Conservation (phyloP, 306 rosid species). For the Geum urbanum region DNA sequence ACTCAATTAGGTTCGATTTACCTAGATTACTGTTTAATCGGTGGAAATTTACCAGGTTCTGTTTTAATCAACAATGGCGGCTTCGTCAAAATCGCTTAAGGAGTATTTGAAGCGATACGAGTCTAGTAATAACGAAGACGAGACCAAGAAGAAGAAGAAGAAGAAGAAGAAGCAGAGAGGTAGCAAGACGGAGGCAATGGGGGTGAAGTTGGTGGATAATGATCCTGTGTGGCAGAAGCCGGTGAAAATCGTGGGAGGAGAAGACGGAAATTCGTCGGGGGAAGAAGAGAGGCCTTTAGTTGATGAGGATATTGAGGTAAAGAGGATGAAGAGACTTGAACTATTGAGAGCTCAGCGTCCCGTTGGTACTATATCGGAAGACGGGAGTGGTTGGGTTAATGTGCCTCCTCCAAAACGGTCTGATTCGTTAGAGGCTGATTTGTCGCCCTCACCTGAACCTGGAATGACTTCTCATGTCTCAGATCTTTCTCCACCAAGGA, state of each 20-base stretch:
- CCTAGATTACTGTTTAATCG: too few species aligned
- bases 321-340: conserved; percentile 83
- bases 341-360: conserved; percentile 57
- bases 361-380: conserved; percentile 66
- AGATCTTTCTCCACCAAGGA: conserved; percentile 46
- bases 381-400: conserved; percentile 96
- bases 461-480: conserved; percentile 19
- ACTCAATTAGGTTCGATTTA: background rate
- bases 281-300: conserved; percentile 70
- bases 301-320: conserved; percentile 85
- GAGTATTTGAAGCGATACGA: conserved; percentile 75
- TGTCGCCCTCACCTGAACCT: conserved; percentile 57
- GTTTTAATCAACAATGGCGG: conserved; percentile 24
- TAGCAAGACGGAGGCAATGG: conserved; percentile 38
- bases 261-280: conserved; percentile 44
- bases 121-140: conserved; percentile 46
- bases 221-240: conserved; percentile 92
- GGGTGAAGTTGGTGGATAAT: conserved; percentile 69
- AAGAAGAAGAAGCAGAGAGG: conserved; percentile 41
- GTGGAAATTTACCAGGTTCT: too few species aligned
- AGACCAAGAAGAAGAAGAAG: conserved; percentile 41
- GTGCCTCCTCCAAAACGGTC: conserved; percentile 47
- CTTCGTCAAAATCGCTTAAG: conserved; percentile 44
- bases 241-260: conserved; percentile 56
- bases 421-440: conserved; percentile 37